These are phyloP conservation scores for Aspergillus heteromorphus DNA, from an alignment of 495 filamentous ascomycete genomes.

Conservation along the genomic window DNA sequence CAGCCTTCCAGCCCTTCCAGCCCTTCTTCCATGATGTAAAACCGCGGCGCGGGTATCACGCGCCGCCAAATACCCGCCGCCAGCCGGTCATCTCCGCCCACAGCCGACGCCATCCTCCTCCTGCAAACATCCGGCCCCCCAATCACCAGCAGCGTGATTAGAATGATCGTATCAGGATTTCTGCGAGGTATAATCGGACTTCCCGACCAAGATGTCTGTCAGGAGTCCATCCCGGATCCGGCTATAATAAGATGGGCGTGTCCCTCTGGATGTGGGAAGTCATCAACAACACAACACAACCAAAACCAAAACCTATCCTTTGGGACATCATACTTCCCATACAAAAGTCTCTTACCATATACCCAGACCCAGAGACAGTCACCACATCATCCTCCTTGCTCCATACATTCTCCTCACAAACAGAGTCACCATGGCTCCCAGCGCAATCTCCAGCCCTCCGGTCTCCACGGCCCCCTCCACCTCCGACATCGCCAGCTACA, in stretches of 20 bases:
- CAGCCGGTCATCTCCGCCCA: slow-evolving; percentile 11
- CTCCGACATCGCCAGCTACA: slow-evolving; percentile 50
- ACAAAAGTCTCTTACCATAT: too few species aligned
- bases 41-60: neutral
- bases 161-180: neutral
- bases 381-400: neutral
- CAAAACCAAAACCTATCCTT: too few species aligned
- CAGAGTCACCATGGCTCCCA: slow-evolving; percentile 58
- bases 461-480: slow-evolving; percentile 15
- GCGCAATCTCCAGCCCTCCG: slow-evolving; percentile 56
- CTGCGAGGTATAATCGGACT: too few species aligned
- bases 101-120: slow-evolving; percentile 12
- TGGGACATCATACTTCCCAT: too few species aligned
- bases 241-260: too few species aligned
- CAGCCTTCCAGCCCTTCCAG: neutral
- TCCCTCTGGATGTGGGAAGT: too few species aligned
- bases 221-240: too few species aligned
- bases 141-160: neutral
- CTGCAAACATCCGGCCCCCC: neutral
- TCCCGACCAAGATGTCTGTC: too few species aligned
- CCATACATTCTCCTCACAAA: neutral
- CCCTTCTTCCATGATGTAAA: neutral
- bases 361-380: neutral
- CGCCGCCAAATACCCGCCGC: slow-evolving; percentile 12
- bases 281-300: too few species aligned